phyloP scores from a whole-genome alignment of 768 basidiomycete species.

The Lactarius sp. region DNA sequence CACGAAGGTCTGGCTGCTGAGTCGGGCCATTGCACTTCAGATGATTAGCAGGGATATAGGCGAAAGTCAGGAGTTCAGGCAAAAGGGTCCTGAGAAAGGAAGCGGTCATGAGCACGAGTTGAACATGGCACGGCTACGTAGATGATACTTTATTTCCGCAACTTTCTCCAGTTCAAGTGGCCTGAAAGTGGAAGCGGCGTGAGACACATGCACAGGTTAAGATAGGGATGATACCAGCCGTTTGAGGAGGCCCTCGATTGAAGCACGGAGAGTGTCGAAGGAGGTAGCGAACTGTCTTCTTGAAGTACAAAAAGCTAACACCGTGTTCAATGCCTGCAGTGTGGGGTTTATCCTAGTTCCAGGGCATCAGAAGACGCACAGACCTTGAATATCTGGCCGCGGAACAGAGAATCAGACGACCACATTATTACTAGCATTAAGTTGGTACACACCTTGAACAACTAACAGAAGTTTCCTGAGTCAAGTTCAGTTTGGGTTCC shows the following conservation, averaged over 20 bases:
- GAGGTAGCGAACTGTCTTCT: constrained; percentile 77
- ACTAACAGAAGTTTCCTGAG: constrained; percentile 1
- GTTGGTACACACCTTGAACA: constrained; percentile 13
- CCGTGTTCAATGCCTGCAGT: constrained; percentile 76
- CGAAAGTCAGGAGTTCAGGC: constrained; percentile 75
- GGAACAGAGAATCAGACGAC: not conserved
- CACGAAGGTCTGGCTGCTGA: constrained; percentile 35
- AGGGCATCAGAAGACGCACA: not conserved
- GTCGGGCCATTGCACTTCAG: constrained; percentile 49
- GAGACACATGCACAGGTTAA: constrained; percentile 8
- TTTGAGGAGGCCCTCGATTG: constrained; percentile 77
- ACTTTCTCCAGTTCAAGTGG: constrained; percentile 74
- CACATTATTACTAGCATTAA: not conserved
- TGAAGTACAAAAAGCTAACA: constrained; percentile 81
- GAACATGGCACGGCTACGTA: not conserved
- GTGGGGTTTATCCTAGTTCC: not conserved
- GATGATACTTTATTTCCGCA: constrained; percentile 71
- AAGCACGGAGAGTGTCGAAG: constrained; percentile 65
- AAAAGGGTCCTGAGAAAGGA: constrained; percentile 57
- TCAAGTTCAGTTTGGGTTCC: constrained; percentile 24
- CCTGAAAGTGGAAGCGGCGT: constrained; percentile 36
- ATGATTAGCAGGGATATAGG: constrained; percentile 66
- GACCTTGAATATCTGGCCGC: constrained; percentile 20
- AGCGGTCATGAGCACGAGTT: not conserved
- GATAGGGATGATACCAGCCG: constrained; percentile 41